Evolutionary conservation across 2,329 filamentous ascomycete genomes (phyloP), one percentile per base, ranked within the genome.

Genomic region (Cladosporium oxysporum): DNA sequence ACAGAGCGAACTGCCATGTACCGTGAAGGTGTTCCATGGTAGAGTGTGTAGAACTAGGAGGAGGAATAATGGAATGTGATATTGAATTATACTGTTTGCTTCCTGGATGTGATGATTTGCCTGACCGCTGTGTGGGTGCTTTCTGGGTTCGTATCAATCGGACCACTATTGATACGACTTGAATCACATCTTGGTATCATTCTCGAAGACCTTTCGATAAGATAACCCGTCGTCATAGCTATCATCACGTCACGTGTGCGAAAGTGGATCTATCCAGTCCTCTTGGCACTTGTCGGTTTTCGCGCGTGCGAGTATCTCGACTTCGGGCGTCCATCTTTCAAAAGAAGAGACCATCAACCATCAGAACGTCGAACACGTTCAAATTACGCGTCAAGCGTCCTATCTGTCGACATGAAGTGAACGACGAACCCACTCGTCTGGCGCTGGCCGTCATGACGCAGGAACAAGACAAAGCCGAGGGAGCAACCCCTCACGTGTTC

Each of bases 401-500:
- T 33, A 8, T 33, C 31, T 2, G 5, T 29, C 52, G 29, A 33
- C 18, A 55, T 55, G 52, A 16, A 37, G 31, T 59, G 57, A 59
- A 28, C 23, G 23, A n/a, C 31, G 12, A 47, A 31, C 33, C 35
- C 23, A 47, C 57, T 28, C 26, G 35, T 44, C 57, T 29, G 57
- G n/a, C 57, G 35, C 37, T 26, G 37, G 35, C 23, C 35, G 57
- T 47, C 57, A n/a, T 59, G 57, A 44, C 35, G 57, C 55, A 59
- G 57, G n/a, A 37, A 23, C 35, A 23, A 47, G 14, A 29, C 57
- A 59, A 59, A 59, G 57, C 57, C 57, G 57, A 59, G 57, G 37
- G 55, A n/a, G 31, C 33, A 47, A 47, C 57, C 57, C 57, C 57
- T 59, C 55, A 58, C 55, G 55, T 58, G 55, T 58, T 58, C 57